phyloP scores from a whole-genome alignment of 257 asterid species.

The Gentiana dahurica region DNA sequence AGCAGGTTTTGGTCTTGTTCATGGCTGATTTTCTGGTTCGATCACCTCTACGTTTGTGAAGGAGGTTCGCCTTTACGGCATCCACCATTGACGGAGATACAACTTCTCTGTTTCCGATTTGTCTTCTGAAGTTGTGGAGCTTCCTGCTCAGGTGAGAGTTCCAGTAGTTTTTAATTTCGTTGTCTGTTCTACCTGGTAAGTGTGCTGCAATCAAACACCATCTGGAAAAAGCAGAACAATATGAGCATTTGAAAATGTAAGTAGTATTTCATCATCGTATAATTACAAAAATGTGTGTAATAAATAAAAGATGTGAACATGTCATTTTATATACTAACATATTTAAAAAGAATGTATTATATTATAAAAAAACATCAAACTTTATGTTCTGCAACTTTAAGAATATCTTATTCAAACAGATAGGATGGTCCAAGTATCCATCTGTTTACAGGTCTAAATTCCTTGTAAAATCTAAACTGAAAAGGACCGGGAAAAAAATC shows the following conservation, averaged over 20 bases:
- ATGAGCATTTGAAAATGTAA: background rate
- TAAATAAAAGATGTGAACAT: too few relatives aligned
- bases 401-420: too few relatives aligned
- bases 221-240: constrained; percentile 15
- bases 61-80: constrained; percentile 2
- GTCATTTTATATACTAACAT: too few relatives aligned
- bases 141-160: constrained; percentile 75
- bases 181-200: constrained; percentile 94
- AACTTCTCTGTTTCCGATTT: constrained; percentile 1
- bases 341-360: too few relatives aligned
- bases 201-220: constrained; percentile 78
- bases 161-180: constrained; percentile 89
- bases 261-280: too few relatives aligned
- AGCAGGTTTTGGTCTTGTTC: constrained; percentile 15
- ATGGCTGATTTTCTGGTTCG: constrained; percentile 9
- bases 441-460: too few relatives aligned
- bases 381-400: too few relatives aligned
- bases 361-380: too few relatives aligned
- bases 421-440: too few relatives aligned
- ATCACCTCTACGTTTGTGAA: constrained; percentile 17
- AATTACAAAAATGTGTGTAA: too few relatives aligned
- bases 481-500: too few relatives aligned
- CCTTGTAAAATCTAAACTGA: too few relatives aligned
- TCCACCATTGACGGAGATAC: constrained; percentile 16
- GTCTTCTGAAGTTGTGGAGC: constrained; percentile 29